Conservation (phyloP, 2,329 filamentous ascomycete genomes). For the Aspergillus sp. region DNA sequence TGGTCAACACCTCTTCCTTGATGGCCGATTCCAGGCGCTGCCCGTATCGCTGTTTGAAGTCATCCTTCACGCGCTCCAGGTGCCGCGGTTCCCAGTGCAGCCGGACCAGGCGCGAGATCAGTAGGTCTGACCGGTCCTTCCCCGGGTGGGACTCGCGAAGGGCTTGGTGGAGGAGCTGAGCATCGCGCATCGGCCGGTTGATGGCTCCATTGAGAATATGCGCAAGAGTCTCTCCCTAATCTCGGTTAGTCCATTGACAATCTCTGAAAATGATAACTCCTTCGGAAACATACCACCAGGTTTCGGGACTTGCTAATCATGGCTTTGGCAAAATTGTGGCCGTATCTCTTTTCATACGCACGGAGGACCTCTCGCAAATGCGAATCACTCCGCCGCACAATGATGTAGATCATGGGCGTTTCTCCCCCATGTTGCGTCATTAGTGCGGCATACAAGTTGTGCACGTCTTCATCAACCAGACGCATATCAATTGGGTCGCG, state of each 20-base stretch:
- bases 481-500: constrained; percentile 64
- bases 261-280: neutral
- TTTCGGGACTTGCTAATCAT: constrained; percentile 88
- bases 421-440: constrained; percentile 77
- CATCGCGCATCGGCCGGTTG: constrained; percentile 91
- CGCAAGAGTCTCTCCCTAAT: constrained; percentile 85
- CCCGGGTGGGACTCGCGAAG: constrained; percentile 71
- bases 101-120: constrained; percentile 83
- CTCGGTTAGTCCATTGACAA: constrained; percentile 5
- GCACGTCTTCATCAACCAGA: constrained; percentile 70
- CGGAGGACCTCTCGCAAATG: constrained; percentile 80
- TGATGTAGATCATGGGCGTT: constrained; percentile 80
- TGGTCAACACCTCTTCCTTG: constrained; percentile 69
- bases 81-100: constrained; percentile 91
- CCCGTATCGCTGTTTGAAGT: constrained; percentile 77
- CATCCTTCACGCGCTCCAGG: constrained; percentile 74
- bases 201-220: constrained; percentile 97
- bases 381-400: constrained; percentile 75
- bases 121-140: constrained; percentile 77
- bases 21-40: constrained; percentile 76
- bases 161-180: constrained; percentile 86
- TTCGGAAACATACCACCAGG: constrained; percentile 71
- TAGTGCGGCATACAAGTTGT: constrained; percentile 69
- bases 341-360: constrained; percentile 72
- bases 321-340: constrained; percentile 81